phyloP scores from a whole-genome alignment of 148 eudicot genomes.

The Diospyros kaki region DNA sequence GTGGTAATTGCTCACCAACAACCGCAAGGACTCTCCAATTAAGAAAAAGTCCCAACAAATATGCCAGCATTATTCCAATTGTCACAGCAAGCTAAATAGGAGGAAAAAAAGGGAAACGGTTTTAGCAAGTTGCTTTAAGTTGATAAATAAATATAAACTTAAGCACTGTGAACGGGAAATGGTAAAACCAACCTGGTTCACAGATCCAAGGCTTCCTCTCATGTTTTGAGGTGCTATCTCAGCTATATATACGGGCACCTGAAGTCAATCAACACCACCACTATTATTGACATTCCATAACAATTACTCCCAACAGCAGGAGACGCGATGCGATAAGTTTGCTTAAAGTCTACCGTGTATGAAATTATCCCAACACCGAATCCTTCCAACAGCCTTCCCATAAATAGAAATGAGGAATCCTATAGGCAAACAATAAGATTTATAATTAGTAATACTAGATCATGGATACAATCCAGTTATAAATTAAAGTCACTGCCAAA shows the following conservation, averaged over 20 bases:
- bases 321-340: background rate
- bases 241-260: conserved; percentile 94
- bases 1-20: conserved; percentile 44
- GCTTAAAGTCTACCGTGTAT: conserved; percentile 50
- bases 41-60: conserved; percentile 69
- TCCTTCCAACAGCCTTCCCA: conserved; percentile 89
- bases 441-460: background rate
- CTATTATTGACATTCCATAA: background rate
- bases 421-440: conserved; percentile 10
- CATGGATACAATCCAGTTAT: background rate
- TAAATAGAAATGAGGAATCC: conserved; percentile 81
- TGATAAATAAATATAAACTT: background rate
- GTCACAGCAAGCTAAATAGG: conserved; percentile 70
- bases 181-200: conserved; percentile 64
- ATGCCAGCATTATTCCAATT: conserved; percentile 75
- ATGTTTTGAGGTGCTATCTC: conserved; percentile 88
- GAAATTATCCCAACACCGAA: conserved; percentile 95
- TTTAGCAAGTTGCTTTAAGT: background rate
- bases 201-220: conserved; percentile 89
- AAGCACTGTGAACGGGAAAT: background rate
- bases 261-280: conserved; percentile 5
- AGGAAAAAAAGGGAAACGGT: background rate
- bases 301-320: background rate
- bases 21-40: conserved; percentile 82
- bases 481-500: conserved; percentile 1